Conservation (phyloP, 345 rosid genomes). For the Ricinus communis region DNA sequence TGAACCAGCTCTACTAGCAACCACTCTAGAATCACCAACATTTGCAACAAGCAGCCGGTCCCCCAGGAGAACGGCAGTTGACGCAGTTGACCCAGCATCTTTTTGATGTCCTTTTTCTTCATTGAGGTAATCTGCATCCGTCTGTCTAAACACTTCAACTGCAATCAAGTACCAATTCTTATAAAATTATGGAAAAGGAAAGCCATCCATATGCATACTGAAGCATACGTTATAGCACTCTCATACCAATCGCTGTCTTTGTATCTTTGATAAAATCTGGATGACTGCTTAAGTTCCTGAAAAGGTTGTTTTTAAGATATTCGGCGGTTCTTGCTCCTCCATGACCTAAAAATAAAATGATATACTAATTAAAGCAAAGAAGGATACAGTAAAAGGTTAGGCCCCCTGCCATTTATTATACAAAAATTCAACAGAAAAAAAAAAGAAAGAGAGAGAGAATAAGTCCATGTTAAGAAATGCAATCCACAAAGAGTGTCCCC, state of each 20-base stretch:
- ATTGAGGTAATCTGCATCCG: slow-evolving; percentile 44
- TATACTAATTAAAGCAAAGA: background rate
- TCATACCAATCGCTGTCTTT: slow-evolving; percentile 48
- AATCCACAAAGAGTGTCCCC: background rate
- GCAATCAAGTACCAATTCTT: slow-evolving; percentile 20
- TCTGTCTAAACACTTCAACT: slow-evolving; percentile 47
- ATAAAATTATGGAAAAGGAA: background rate
- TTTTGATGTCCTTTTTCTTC: slow-evolving; percentile 43
- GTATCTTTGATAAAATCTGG: slow-evolving; percentile 44
- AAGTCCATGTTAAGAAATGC: background rate
- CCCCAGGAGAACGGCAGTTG: slow-evolving; percentile 52
- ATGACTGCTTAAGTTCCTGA: slow-evolving; percentile 47
- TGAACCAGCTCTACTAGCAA: slow-evolving; percentile 49
- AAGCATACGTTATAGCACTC: background rate
- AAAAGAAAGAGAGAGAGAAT: too few species aligned
- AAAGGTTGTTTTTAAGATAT: slow-evolving; percentile 49
- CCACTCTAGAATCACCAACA: slow-evolving; percentile 70
- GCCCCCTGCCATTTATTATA: background rate
- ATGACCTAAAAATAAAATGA: slow-evolving; percentile 41
- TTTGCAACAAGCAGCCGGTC: slow-evolving; percentile 55
- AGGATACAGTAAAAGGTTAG: background rate
- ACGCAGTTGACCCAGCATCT: slow-evolving; percentile 62
- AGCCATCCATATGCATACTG: background rate
- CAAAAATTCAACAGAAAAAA: background rate
- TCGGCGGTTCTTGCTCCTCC: slow-evolving; percentile 56